phyloP scores from a whole-genome alignment of 2,329 filamentous ascomycete genomes.

The Hypomyces rosellus region DNA sequence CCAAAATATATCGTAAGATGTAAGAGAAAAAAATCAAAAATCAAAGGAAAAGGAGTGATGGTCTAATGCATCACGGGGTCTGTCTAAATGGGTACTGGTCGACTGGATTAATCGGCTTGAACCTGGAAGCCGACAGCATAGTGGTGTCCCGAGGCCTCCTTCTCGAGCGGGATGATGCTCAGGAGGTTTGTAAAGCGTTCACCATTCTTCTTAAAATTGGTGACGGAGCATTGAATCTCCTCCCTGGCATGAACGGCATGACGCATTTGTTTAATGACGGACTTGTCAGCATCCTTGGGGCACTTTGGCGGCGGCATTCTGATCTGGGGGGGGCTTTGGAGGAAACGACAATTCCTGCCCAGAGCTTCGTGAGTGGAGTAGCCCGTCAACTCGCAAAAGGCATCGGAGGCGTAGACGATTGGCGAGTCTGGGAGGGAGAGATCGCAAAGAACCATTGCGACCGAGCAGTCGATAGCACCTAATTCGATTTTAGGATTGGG shows the following conservation, averaged over 20 bases:
- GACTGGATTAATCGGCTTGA: slow-evolving; percentile 43
- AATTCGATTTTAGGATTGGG: slow-evolving; percentile 71
- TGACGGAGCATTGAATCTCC: slow-evolving; percentile 50
- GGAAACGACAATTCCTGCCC: slow-evolving; percentile 76
- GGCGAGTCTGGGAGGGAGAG: slow-evolving; percentile 66
- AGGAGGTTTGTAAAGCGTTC: slow-evolving; percentile 74
- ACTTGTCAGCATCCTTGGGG: slow-evolving; percentile 27
- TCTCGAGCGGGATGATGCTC: slow-evolving; percentile 75
- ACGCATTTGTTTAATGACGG: slow-evolving; percentile 51
- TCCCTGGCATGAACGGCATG: slow-evolving; percentile 36
- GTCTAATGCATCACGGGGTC: too few relatives aligned
- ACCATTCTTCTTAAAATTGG: slow-evolving; percentile 78
- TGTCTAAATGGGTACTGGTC: background rate
- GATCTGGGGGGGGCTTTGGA: slow-evolving; percentile 65
- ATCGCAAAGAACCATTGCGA: slow-evolving; percentile 77
- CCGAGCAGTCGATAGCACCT: slow-evolving; percentile 76
- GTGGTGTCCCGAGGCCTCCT: slow-evolving; percentile 57
- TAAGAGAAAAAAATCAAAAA: too few relatives aligned
- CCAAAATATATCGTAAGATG: too few relatives aligned
- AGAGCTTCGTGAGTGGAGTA: slow-evolving; percentile 69
- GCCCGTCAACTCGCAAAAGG: slow-evolving; percentile 72
- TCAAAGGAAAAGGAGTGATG: too few relatives aligned
- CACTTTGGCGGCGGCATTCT: background rate
- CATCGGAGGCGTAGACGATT: slow-evolving; percentile 78
- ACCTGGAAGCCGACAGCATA: slow-evolving; percentile 80